Percentiles rank a stretch among this genome's conserved stretches.
Evolutionary conservation across 73 alveolate genomes (phyloP).

Genomic region (Blepharisma stoltei): DNA sequence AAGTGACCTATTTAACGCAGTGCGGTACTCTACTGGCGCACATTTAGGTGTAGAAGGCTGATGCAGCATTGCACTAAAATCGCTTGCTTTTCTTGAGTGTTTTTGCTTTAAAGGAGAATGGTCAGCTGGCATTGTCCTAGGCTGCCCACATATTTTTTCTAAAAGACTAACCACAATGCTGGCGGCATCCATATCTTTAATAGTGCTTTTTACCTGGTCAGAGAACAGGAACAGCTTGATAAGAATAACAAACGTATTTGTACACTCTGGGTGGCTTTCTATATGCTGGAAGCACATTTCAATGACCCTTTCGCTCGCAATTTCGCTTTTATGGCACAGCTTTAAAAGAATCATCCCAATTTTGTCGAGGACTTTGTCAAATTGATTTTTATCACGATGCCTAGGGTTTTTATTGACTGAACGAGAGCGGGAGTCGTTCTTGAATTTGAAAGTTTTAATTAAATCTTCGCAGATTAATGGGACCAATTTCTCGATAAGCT

Average conservation of each 20-base stretch:
- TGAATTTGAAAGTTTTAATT: background rate
- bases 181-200: slow-evolving; percentile 18
- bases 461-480: slow-evolving; percentile 1
- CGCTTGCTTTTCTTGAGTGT: slow-evolving; percentile 14
- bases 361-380: background rate
- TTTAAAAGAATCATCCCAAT: background rate
- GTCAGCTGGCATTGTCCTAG: background rate
- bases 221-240: background rate
- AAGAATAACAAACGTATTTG: background rate
- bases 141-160: slow-evolving; percentile 3
- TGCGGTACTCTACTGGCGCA: background rate
- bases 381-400: background rate
- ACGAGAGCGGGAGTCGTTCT: background rate
- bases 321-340: background rate
- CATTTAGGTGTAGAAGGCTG: background rate
- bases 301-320: background rate
- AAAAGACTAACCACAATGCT: background rate
- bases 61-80: background rate
- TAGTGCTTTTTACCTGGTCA: background rate
- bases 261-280: background rate
- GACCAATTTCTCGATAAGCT: background rate
- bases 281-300: background rate
- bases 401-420: background rate
- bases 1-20: background rate
- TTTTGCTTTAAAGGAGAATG: background rate